A percentile compares a stretch with the other conserved stretches of the same genome.
phyloP scores from a whole-genome alignment of 495 filamentous ascomycete species.

The Chaetomium fimeti region DNA sequence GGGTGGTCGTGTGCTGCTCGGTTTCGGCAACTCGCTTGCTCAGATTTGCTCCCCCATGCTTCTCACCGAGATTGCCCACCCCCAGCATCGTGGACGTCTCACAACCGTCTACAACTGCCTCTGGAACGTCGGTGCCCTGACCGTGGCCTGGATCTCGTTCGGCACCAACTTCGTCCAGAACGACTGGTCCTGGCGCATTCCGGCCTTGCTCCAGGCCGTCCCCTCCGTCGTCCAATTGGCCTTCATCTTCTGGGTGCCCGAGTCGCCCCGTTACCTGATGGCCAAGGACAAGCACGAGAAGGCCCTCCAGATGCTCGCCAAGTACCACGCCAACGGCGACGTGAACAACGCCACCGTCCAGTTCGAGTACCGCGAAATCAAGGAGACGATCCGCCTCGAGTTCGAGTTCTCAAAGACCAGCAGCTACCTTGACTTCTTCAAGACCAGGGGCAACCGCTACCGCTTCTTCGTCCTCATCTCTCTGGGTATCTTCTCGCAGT shows the following conservation, averaged over 20 bases:
- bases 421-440: slow-evolving; percentile 60
- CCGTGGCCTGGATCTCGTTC: slow-evolving; percentile 53
- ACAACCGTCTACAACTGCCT: slow-evolving; percentile 66
- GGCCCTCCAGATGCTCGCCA: slow-evolving; percentile 57
- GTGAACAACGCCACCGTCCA: slow-evolving; percentile 56
- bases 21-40: slow-evolving; percentile 58
- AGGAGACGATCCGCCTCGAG: slow-evolving; percentile 57
- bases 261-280: slow-evolving; percentile 64
- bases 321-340: slow-evolving; percentile 59
- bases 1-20: slow-evolving; percentile 52
- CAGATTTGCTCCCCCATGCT: slow-evolving; percentile 63
- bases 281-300: slow-evolving; percentile 63
- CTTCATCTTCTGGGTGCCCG: slow-evolving; percentile 56
- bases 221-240: slow-evolving; percentile 53
- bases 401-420: slow-evolving; percentile 44
- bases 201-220: slow-evolving; percentile 55
- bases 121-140: slow-evolving; percentile 59
- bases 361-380: slow-evolving; percentile 60
- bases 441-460: slow-evolving; percentile 67
- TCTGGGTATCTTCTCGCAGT: slow-evolving; percentile 65
- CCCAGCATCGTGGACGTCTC: slow-evolving; percentile 64
- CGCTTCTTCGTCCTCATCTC: slow-evolving; percentile 57
- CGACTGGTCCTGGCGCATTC: slow-evolving; percentile 56
- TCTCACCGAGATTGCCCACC: slow-evolving; percentile 63
- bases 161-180: slow-evolving; percentile 50